A percentile compares a stretch with the other conserved stretches of the same genome.
Evolutionary conservation across 1,139 yeast species (phyloP).

Genomic region (Debaryomyces sp.): DNA sequence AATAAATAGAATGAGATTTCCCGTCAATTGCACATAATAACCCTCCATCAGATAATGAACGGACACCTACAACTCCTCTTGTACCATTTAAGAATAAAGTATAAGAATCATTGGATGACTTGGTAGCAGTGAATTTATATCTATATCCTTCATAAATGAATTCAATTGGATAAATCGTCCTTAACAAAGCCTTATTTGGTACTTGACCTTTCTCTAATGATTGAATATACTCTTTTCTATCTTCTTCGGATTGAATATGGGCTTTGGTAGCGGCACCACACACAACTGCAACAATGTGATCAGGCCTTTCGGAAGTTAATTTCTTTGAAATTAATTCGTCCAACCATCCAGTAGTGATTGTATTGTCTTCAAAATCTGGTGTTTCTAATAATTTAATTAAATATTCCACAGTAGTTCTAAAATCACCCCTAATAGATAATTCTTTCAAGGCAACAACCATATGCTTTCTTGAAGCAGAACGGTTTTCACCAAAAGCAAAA

Average conservation of each 20-base stretch:
- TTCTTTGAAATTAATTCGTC: slow-evolving; percentile 93
- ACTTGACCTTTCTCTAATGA: slow-evolving; percentile 95
- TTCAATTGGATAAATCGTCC: slow-evolving; percentile 88
- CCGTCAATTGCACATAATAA: slow-evolving; percentile 86
- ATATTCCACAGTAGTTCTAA: slow-evolving; percentile 96
- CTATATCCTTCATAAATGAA: slow-evolving; percentile 93
- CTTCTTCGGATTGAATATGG: slow-evolving; percentile 74
- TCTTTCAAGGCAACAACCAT: slow-evolving; percentile 99
- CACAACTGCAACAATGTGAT: slow-evolving; percentile 82
- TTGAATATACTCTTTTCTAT: slow-evolving; percentile 65
- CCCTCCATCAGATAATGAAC: slow-evolving; percentile 92
- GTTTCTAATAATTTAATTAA: slow-evolving; percentile 93
- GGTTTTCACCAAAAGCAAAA: slow-evolving; percentile 97
- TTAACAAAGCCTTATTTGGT: slow-evolving; percentile 75
- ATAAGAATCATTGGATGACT: slow-evolving; percentile 82
- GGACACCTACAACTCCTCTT: slow-evolving; percentile 83
- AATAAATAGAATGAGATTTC: slow-evolving; percentile 90
- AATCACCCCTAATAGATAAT: slow-evolving; percentile 95
- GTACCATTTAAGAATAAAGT: slow-evolving; percentile 93
- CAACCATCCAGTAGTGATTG: slow-evolving; percentile 98
- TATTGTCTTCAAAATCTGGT: slow-evolving; percentile 93
- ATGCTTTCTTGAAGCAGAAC: slow-evolving; percentile 96
- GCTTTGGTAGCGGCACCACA: slow-evolving; percentile 99
- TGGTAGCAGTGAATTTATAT: slow-evolving; percentile 93
- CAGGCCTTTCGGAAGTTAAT: slow-evolving; percentile 96